These are phyloP conservation scores for Taphrina sp. DNA, from an alignment of 1,139 yeast genomes.

Conservation along the genomic window DNA sequence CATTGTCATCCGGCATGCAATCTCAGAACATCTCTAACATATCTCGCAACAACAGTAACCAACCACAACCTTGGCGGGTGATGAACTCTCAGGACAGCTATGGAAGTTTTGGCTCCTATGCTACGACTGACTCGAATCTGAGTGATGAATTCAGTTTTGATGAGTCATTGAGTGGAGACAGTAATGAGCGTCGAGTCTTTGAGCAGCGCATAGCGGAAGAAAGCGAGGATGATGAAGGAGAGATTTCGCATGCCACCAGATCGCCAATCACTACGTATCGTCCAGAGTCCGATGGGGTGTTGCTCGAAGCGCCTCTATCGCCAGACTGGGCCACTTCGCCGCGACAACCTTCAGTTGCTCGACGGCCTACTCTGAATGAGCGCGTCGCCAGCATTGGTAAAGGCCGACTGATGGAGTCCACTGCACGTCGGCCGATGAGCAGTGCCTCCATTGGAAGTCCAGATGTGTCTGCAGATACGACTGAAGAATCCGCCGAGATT, in stretches of 20 bases:
- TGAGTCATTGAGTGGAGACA: constrained; percentile 17
- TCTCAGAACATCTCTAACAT: constrained; percentile 4
- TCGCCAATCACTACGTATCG: neutral
- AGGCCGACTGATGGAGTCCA: constrained; percentile 13
- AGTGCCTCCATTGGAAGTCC: constrained; percentile 25
- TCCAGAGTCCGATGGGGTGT: constrained; percentile 15
- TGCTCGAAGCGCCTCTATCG: constrained; percentile 18
- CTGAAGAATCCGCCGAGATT: constrained; percentile 24
- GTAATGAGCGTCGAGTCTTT: neutral
- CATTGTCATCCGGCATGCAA: constrained; percentile 17
- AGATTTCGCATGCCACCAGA: neutral
- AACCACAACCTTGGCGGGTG: constrained; percentile 30
- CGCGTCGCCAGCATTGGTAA: constrained; percentile 21
- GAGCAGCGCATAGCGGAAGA: neutral
- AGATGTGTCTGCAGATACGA: constrained; percentile 8
- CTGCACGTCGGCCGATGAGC: constrained; percentile 27
- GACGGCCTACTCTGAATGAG: constrained; percentile 28
- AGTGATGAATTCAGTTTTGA: constrained; percentile 28
- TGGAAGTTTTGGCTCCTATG: constrained; percentile 27
- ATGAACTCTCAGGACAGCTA: constrained; percentile 22
- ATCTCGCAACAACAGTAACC: constrained; percentile 17
- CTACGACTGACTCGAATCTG: constrained; percentile 23
- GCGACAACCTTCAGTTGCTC: constrained; percentile 6
- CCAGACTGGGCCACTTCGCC: constrained; percentile 26
- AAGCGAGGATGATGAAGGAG: constrained; percentile 2